Base-by-base conservation (phyloP, 106 monocot genomes). In the Dendrobium catenatum region DNA sequence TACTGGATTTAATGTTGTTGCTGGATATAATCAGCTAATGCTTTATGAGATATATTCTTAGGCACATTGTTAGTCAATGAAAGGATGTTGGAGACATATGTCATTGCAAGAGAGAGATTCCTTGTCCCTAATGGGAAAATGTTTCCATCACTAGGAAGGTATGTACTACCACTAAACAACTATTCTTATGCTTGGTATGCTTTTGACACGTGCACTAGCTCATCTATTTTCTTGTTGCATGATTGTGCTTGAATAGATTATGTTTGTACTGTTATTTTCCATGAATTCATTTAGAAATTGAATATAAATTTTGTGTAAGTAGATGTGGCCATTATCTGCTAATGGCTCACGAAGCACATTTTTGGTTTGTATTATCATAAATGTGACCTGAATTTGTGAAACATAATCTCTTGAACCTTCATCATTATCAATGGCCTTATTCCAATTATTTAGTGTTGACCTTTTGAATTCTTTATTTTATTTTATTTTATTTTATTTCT, bases 71-170 rank as follows among this genome's bases (percentile, higher is more conserved):
- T 98, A 80, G 93, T 98, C 51, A 98, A 98, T 88, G 98, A 98
- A 79, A 95, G 98, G 79, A 98, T 98, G 98, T 78, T 98, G 77
- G 98, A 98, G 82, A 88, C 98, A 4, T 98, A 98, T 87, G 86
- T 98, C 33, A 98, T 98, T 78, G 98, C 98, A 77, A 95, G 98
- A 82, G 98, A 98, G 82, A 85, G 98, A 77, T 98, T 98, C 85
- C 89, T 98, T 79, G 41, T 43, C 15, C 88, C 93, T 46, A 68
- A 82, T 89, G 98, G 97, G 27, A 98, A 95, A 78, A 98, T 98
- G 98, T 98, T 98, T 86, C 98, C 98, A 79, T 84, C 91, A 42
- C n/a, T 85, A 51, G 98, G 98, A 85, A 93, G 98, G 98, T 98
- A 80, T 78, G 77, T 18, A 56, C 55, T 66, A 55, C 33, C 24